These are phyloP conservation scores for Rubia tinctorum DNA, from an alignment of 305 asterid genomes.

Conservation along the genomic window DNA sequence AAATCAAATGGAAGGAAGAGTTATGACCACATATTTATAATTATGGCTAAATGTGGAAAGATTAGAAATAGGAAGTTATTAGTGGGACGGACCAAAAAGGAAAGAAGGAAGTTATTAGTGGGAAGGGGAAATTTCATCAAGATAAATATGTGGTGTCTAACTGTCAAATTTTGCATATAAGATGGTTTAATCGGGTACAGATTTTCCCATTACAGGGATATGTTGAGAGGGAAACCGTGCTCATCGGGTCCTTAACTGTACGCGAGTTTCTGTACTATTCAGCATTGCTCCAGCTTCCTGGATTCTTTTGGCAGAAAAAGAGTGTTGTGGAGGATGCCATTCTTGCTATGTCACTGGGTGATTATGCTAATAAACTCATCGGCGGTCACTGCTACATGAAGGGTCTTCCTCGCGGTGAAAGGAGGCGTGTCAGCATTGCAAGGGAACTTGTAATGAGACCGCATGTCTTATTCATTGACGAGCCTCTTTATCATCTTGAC, in stretches of 20 bases:
- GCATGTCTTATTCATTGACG: slow-evolving; percentile 81
- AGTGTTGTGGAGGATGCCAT: slow-evolving; percentile 95
- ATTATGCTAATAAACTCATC: slow-evolving; percentile 79
- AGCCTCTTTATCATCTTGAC: slow-evolving; percentile 98
- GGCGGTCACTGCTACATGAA: slow-evolving; percentile 95
- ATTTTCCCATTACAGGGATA: slow-evolving; percentile 57
- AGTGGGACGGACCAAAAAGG: no score
- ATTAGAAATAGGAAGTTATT: no score
- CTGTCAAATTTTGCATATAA: neutral
- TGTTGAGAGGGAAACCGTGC: slow-evolving; percentile 86
- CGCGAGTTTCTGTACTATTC: slow-evolving; percentile 96
- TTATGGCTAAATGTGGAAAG: no score
- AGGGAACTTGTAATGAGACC: slow-evolving; percentile 98
- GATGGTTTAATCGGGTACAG: slow-evolving; percentile 12
- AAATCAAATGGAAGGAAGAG: no score
- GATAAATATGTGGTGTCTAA: neutral
- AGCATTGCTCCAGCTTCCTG: slow-evolving; percentile 88
- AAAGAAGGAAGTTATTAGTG: no score
- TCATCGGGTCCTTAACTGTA: slow-evolving; percentile 91
- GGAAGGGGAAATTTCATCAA: neutral
- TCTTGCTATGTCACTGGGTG: slow-evolving; percentile 89
- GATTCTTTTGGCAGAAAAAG: slow-evolving; percentile 63
- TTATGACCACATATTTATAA: no score
- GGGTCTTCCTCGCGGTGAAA: slow-evolving; percentile 93
- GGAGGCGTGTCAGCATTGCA: slow-evolving; percentile 92